Base-by-base conservation (phyloP, 495 filamentous ascomycete species). In the Pseudevernia furfuracea region DNA sequence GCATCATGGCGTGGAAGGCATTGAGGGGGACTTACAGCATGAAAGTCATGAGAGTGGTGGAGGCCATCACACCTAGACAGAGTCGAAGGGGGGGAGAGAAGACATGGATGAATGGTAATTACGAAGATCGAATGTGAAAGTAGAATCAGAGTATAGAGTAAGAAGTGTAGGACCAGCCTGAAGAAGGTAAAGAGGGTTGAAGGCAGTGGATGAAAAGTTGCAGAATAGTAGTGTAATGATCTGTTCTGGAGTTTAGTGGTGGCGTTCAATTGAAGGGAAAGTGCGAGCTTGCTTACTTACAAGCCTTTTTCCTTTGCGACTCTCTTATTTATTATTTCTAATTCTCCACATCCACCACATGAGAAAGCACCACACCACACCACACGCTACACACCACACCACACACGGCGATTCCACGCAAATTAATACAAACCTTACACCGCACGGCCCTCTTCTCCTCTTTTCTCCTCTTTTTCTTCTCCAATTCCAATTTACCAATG, bases 11-110 rank as follows among this genome's bases (percentile, higher is more conserved):
- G 49, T 43, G 39, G 49, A 10, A 28, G 7, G 55, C 28, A 59
- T 30, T 36, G 8, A n/a, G 21, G 66, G 57, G 55, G 67, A 84
- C 85, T 85, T 77, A 89, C 87, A 90, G 73, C 75, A 88, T 78
- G 68, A 89, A 89, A 63, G 87, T 88, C 77, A 88, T 85, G 70
- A 90, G 81, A 30, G 87, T 88, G n/a, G 85, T 88, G n/a, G 82
- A 86, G 48, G 82, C 78, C 86, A 89, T 89, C 71, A 66, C 67
- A 72, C 60, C 63, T 48, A 59, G 38, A 58, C 34, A 25, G 43
- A 57, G 30, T 58, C 1, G 38, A n/a, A 44, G 19, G 36, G 28
- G 41, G 25, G 4, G 32, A 56, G 6, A 48, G 36, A 39, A 38
- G 61, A 30, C 53, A 43, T 57, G 28, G 48, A 58, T 23, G 14